Evolutionary conservation across 495 filamentous ascomycete species (phyloP).

Genomic region (Chaetomium fimeti): DNA sequence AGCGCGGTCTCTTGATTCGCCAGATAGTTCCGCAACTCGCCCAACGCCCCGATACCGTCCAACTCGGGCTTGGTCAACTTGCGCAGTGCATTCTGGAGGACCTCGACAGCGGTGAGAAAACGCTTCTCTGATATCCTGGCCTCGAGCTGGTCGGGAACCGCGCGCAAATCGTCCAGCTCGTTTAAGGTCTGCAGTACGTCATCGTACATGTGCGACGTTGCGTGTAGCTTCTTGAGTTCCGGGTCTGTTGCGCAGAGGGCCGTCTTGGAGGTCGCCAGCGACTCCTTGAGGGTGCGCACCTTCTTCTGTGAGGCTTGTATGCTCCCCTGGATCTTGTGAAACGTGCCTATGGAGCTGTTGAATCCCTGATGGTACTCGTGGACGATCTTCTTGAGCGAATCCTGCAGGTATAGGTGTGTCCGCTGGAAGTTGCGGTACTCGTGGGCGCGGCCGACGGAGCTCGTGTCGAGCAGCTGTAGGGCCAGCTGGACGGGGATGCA

Average conservation of each 20-base stretch:
- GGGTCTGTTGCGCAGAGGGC: slow-evolving; percentile 84
- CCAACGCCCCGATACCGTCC: slow-evolving; percentile 85
- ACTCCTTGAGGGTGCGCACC: slow-evolving; percentile 77
- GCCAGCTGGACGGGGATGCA: slow-evolving; percentile 92
- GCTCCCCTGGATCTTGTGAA: slow-evolving; percentile 95
- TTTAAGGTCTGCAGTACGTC: slow-evolving; percentile 80
- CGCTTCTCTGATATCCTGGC: slow-evolving; percentile 93
- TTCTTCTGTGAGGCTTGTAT: slow-evolving; percentile 85
- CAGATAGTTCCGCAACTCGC: slow-evolving; percentile 82
- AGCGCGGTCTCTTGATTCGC: slow-evolving; percentile 87
- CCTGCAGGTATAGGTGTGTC: slow-evolving; percentile 80
- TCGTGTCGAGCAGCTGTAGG: slow-evolving; percentile 87
- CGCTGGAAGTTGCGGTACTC: slow-evolving; percentile 79
- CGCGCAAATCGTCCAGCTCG: slow-evolving; percentile 82
- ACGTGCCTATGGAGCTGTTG: slow-evolving; percentile 97
- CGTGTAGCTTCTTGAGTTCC: slow-evolving; percentile 82
- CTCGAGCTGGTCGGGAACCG: slow-evolving; percentile 90
- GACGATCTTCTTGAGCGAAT: slow-evolving; percentile 89
- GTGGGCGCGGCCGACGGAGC: slow-evolving; percentile 85
- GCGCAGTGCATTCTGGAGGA: slow-evolving; percentile 80
- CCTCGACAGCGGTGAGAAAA: slow-evolving; percentile 87
- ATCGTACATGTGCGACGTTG: slow-evolving; percentile 85
- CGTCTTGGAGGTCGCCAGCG: slow-evolving; percentile 75
- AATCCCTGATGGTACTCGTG: slow-evolving; percentile 99
- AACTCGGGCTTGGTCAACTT: slow-evolving; percentile 82